Base-by-base conservation (phyloP, 305 asterid species). In the Solanum hybrid region DNA sequence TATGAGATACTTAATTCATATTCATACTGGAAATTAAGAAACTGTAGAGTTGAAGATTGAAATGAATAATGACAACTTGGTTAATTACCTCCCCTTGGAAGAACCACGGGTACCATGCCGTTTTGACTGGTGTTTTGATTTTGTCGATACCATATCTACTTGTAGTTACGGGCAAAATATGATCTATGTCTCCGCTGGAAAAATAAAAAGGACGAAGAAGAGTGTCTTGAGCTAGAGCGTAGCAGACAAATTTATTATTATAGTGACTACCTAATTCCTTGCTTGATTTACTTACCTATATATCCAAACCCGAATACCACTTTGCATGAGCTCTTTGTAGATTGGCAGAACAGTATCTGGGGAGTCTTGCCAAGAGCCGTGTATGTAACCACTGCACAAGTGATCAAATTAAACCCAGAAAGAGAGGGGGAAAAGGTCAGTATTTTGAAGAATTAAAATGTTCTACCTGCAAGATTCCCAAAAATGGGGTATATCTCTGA, bases 81-180 rank as follows among this genome's bases (percentile, higher is more conserved):
- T 24, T 22, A 88, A 88, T 86, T 87, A 92, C 97, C 95, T 93
- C 92, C 9, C 91, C 93, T 71, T 89, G 89, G 38, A 73, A 86
- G 91, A 93, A 91, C 97, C 98, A 95, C 1, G 95, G 94, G 69
- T 94, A 92, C 98, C 98, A 95, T 19, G 94, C 90, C 13, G 93
- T 94, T 91, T 92, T 93, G 2, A 95, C 90, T 0, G 94, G 87
- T 13, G 93, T 38, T 15, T 92, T 91, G 6, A 95, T 90, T 88
- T 95, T 95, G 15, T 90, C 51, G 56, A 95, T 91, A 0, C 93
- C 95, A 69, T 94, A 93, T 87, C 90, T 91, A 40, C 95, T 94
- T 17, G 96, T 88, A 4, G 95, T 94, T 80, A 94, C 93, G 11
- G 96, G 90, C 7, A 91, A 85, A 72, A 79, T 87, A 66, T 91